Evolutionary conservation across 768 basidiomycete genomes (phyloP), one percentile per base, ranked within the genome.

Genomic region (Pleurotus cornucopiae): DNA sequence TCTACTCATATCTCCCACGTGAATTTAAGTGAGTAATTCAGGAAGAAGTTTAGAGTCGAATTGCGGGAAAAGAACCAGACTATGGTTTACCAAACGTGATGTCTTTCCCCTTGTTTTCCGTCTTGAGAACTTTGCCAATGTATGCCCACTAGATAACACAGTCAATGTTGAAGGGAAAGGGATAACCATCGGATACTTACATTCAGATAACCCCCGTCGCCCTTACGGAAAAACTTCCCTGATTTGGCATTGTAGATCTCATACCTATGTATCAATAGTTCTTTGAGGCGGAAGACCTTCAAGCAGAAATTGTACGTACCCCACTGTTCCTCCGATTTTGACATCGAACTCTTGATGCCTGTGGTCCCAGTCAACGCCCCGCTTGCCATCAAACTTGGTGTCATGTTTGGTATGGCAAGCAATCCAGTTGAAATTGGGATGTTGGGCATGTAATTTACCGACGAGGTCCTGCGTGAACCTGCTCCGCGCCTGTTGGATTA

Each of bases 331-430:
- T 9, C 45, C 45, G 13, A 45, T 34, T 38, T 58, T 46, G 54
- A 58, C 39, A 30, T 58, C 58, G 14, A 58, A 48, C 54, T 58
- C 58, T 23, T 58, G 54, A 30, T 58, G 58, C 38, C 58, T 47
- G 46, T 58, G 58, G 18, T 58, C 54, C 54, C 54, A 58, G 40
- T 58, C 54, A 4, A 47, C 40, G 14, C 58, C 54, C 5, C 54
- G 41, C 21, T 23, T 16, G 5, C 58, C 58, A 23, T 34, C 46
- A 21, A 45, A 58, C 18, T 46, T 34, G 46, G 43, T 34, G 23
- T 21, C 25, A 20, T 58, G 58, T n/a, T 45, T 47, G 13, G 58
- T 39, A 30, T 58, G 58, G 46, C 54, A 55, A 4, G 55, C 55
- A 21, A 58, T 49, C 58, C 58, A 58, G 38, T 58, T 58, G 39